Conservation (phyloP, 352 stramenopile species). For the Phytopythium aichiense region DNA sequence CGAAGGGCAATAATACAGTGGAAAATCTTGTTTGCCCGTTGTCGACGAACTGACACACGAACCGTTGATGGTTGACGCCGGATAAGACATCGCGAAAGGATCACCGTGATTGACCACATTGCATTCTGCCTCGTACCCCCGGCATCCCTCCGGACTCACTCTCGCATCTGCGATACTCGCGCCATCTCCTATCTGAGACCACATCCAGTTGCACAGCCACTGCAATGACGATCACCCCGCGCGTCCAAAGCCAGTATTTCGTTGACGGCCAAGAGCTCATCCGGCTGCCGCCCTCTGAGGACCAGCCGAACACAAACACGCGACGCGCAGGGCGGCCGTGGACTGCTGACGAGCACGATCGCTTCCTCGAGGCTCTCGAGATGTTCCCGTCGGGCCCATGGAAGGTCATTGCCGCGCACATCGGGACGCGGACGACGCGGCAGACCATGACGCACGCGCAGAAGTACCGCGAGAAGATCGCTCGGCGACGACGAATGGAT, state of each 20-base stretch:
- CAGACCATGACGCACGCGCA: conserved; percentile 52
- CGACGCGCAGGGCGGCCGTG: conserved; percentile 26
- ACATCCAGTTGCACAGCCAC: neutral
- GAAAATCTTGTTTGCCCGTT: neutral
- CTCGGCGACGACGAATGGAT: conserved; percentile 21
- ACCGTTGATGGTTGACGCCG: neutral
- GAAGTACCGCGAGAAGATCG: conserved; percentile 50
- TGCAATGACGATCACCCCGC: conserved; percentile 28
- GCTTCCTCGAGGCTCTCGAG: conserved; percentile 32
- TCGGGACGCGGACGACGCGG: conserved; percentile 49
- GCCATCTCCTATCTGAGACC: neutral
- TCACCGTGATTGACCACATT: neutral
- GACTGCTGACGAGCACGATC: conserved; percentile 30
- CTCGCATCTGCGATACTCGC: neutral
- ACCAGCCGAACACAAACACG: conserved; percentile 25
- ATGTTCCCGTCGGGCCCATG: conserved; percentile 31
- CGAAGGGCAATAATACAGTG: neutral
- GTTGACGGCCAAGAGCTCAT: conserved; percentile 34
- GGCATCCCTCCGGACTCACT: neutral
- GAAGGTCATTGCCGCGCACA: conserved; percentile 41
- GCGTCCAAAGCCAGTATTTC: conserved; percentile 36
- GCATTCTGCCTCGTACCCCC: neutral
- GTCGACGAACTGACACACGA: neutral
- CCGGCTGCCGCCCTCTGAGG: conserved; percentile 25
- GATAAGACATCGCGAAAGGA: neutral